phyloP scores from a whole-genome alignment of 768 basidiomycete genomes.

The Gautieria morchelliformis region DNA sequence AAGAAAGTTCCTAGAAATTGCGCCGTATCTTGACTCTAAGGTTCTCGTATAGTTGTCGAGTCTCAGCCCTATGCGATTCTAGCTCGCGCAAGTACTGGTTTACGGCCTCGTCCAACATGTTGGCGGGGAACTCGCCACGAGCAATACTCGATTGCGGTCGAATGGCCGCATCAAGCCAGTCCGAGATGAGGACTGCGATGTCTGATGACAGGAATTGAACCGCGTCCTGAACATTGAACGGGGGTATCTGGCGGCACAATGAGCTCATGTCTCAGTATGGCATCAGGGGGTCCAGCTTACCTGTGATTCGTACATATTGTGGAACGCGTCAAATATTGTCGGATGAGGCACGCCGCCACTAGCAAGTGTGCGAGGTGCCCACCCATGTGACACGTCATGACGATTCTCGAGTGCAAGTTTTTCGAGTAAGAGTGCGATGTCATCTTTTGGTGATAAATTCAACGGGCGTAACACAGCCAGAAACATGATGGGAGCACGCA shows the following conservation, averaged over 20 bases:
- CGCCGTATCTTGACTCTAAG: constrained; percentile 62
- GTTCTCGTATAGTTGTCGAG: constrained; percentile 54
- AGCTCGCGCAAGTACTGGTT: constrained; percentile 69
- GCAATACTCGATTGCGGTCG: constrained; percentile 58
- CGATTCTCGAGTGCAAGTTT: constrained; percentile 58
- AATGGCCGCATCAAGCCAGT: constrained; percentile 74
- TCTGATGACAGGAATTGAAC: constrained; percentile 75
- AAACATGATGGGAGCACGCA: constrained; percentile 28
- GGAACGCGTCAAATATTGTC: constrained; percentile 78
- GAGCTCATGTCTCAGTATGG: constrained; percentile 2
- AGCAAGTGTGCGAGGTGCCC: constrained; percentile 70
- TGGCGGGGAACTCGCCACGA: constrained; percentile 66
- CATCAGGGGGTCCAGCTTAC: constrained; percentile 31
- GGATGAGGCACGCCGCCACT: constrained; percentile 75
- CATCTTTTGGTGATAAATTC: constrained; percentile 35
- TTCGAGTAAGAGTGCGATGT: constrained; percentile 67
- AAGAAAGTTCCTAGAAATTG: constrained; percentile 45
- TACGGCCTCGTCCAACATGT: constrained; percentile 61
- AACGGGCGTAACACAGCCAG: background rate
- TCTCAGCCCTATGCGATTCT: constrained; percentile 50
- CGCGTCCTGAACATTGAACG: constrained; percentile 72
- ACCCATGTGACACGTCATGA: constrained; percentile 55
- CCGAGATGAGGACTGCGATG: constrained; percentile 68
- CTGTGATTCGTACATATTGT: constrained; percentile 83
- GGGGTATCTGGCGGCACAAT: constrained; percentile 47